A percentile compares a stretch with the other conserved stretches of the same genome.
phyloP scores from a whole-genome alignment of 148 eudicot genomes.

The Cornus kousa region DNA sequence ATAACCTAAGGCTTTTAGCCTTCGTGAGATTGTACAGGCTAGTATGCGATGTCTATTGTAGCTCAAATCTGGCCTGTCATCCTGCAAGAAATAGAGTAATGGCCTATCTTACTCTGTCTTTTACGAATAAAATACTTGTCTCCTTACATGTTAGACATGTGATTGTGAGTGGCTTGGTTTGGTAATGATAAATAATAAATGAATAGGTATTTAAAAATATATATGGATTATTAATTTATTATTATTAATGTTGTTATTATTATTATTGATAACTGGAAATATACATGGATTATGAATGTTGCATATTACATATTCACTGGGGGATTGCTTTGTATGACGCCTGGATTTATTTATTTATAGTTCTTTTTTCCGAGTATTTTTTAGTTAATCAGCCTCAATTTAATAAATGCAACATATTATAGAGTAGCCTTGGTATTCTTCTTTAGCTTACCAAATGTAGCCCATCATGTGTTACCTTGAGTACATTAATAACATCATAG shows the following conservation, averaged over 20 bases:
- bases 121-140: too few relatives aligned
- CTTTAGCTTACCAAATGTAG: background rate
- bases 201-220: background rate
- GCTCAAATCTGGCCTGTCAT: too few relatives aligned
- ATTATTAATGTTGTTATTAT: too few relatives aligned
- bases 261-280: background rate
- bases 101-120: too few relatives aligned
- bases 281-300: background rate
- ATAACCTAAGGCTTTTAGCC: too few relatives aligned
- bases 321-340: background rate
- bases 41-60: too few relatives aligned
- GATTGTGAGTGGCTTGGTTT: background rate
- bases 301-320: too few relatives aligned
- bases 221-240: background rate
- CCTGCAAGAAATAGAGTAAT: too few relatives aligned
- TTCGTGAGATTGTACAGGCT: too few relatives aligned
- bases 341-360: background rate
- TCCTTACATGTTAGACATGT: too few relatives aligned
- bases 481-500: background rate
- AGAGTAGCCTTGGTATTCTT: background rate
- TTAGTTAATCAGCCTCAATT: background rate
- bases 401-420: background rate
- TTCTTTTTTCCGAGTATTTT: background rate
- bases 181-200: too few relatives aligned
- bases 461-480: background rate